Base-by-base conservation (phyloP, 768 basidiomycete species). In the Sporobolomyces phaffii region DNA sequence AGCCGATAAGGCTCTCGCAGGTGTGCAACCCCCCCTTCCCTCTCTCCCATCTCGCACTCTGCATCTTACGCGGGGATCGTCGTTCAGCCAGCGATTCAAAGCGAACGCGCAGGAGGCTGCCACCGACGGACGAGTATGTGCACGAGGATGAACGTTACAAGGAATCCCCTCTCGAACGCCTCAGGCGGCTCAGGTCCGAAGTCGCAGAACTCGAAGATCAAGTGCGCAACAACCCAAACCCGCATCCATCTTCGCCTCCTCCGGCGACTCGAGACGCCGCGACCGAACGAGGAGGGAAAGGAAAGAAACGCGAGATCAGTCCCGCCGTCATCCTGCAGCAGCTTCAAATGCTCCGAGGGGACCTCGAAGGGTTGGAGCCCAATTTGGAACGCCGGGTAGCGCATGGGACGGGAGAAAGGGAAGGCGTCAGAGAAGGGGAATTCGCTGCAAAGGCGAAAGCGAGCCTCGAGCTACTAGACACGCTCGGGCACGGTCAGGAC, bases 201-300 rank as follows among this genome's bases (percentile, higher is more conserved):
- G 80, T 97, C 1, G 77, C 83, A 0, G 82, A 89, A 33, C 81
- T 99, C 5, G 94, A 99, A 76, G 76, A 80, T 1, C 90, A 93
- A 74, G 80, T 93, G n/a, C n/a, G n/a, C n/a, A n/a, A n/a, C n/a
- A n/a, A n/a, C n/a, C n/a, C n/a, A n/a, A n/a, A n/a, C n/a, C n/a
- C n/a, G n/a, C n/a, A n/a, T n/a, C n/a, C n/a, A n/a, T n/a, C n/a
- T n/a, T n/a, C n/a, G n/a, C n/a, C n/a, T n/a, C n/a, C n/a, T n/a
- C n/a, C 33, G 63, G 67, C 40, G 49, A 14, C 29, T 2, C 22
- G 59, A 54, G 29, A 45, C 47, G 11, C 45, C 52, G 15, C 51
- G 38, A 29, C 9, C 26, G 20, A 18, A 45, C 5, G 14, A 20
- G 18, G 36, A 45, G 26, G 40, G 13, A 22, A 26, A 14, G 49